Percentiles rank a stretch among this genome's conserved stretches.
Conservation (phyloP, 176 grass and related monocot species). For the Cocos nucifera region DNA sequence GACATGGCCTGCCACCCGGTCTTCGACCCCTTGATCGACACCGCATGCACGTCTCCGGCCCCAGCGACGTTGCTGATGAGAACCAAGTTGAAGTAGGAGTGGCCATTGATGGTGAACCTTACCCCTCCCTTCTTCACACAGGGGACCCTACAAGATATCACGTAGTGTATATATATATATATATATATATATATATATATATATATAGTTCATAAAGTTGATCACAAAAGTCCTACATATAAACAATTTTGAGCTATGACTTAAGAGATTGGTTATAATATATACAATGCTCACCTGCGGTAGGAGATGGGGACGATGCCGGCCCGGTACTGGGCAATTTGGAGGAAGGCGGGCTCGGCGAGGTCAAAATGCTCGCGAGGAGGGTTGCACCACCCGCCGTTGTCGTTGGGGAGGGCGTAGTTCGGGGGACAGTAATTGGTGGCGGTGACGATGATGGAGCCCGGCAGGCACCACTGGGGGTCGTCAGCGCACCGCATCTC, state of each 20-base stretch:
- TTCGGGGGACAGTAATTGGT: conserved; percentile 81
- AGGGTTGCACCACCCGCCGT: conserved; percentile 79
- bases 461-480: conserved; percentile 38
- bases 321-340: conserved; percentile 58
- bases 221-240: too few relatives aligned
- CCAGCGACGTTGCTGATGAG: conserved; percentile 78
- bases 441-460: conserved; percentile 58
- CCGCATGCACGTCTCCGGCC: conserved; percentile 34
- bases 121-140: conserved; percentile 65
- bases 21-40: conserved; percentile 37
- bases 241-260: too few relatives aligned
- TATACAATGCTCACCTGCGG: conserved; percentile 20
- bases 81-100: conserved; percentile 88
- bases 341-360: conserved; percentile 45
- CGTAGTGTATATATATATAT: too few relatives aligned
- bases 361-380: conserved; percentile 72
- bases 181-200: too few relatives aligned
- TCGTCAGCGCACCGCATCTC: conserved; percentile 40
- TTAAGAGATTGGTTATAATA: too few relatives aligned
- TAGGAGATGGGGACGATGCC: conserved; percentile 65
- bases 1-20: conserved; percentile 51
- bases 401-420: conserved; percentile 38
- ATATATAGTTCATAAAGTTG: too few relatives aligned
- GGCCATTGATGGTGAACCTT: conserved; percentile 58
- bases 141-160: conserved; percentile 19